Base-by-base conservation (phyloP, 805 yeast genomes). In the Saccharomycopsis fibuligera region DNA sequence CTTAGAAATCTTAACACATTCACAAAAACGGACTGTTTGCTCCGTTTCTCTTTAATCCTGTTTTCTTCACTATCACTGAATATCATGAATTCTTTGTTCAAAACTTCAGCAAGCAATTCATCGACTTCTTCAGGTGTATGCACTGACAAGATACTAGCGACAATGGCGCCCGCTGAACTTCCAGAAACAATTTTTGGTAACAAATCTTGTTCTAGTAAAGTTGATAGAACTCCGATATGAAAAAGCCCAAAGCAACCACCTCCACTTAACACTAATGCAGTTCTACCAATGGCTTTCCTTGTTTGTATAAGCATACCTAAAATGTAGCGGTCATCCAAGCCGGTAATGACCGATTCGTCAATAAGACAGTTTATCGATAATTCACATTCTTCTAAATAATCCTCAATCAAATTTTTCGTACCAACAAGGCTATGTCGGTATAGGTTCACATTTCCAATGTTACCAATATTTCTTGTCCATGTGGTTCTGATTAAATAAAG, bases 231-330 rank as follows among this genome's bases (percentile, higher is more conserved):
- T 1, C 99, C 99, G 50, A 89, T 85, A 56, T 91, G 98, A 53
- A 90, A 80, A 44, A 91, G 67, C 0, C 98, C 99, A 68, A 91
- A 86, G 3, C 96, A 86, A 2, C 96, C 89, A 1, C 99, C 99
- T 1, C 99, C 99, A 42, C 95, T 83, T 47, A 93, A 73, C n/a
- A 95, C 88, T 24, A 93, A 68, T 0, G 98, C 99, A 0, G 98
- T 90, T 48, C 96, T 73, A 0, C 99, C 99, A 45, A 86, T 86
- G 58, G 90, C 88, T 62, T 86, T 86, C 51, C 96, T 73, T 0
- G 97, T 86, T 61, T 91, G 96, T 35, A 85, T 77, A 30, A 91
- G 68, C 75, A 86, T 86, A 1, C 86, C 86, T 48, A 91, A 67
- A 14, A 86, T 70, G 57, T 85, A 81, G 10, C 77, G 63, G 52